Conservation (phyloP, 495 filamentous ascomycete species). For the Tuber magnatum region DNA sequence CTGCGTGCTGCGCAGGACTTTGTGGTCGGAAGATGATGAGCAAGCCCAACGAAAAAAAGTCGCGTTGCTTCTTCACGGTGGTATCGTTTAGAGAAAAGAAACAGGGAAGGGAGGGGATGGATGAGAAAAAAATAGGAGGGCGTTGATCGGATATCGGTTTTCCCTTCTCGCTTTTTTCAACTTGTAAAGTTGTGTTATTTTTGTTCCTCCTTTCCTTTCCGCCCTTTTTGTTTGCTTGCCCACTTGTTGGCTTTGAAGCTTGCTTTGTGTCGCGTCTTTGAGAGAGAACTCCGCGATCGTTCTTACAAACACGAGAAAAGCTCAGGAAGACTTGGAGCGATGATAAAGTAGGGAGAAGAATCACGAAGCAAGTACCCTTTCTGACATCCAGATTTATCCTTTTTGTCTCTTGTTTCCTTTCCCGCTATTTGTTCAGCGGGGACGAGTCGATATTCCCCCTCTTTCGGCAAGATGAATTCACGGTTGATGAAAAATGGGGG, state of each 20-base stretch:
- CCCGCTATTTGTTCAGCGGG: slow-evolving; percentile 33
- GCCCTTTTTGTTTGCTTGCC: slow-evolving; percentile 12
- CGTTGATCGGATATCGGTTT: slow-evolving; percentile 35
- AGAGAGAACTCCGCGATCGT: slow-evolving; percentile 29
- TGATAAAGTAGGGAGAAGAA: slow-evolving; percentile 34
- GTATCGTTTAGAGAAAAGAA: slow-evolving; percentile 32
- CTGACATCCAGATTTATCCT: slow-evolving; percentile 36
- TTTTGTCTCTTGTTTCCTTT: slow-evolving; percentile 17
- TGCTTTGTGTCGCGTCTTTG: slow-evolving; percentile 34
- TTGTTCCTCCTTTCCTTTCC: slow-evolving; percentile 22
- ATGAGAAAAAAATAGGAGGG: slow-evolving; percentile 31
- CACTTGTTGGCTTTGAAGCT: background rate
- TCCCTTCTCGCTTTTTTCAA: slow-evolving; percentile 29
- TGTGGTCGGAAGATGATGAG: slow-evolving; percentile 33
- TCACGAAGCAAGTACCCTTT: slow-evolving; percentile 36
- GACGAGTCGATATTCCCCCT: slow-evolving; percentile 33
- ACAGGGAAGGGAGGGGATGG: slow-evolving; percentile 20
- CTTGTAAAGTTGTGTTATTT: slow-evolving; percentile 28
- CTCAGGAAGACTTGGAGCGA: slow-evolving; percentile 20
- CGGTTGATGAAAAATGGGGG: slow-evolving; percentile 2
- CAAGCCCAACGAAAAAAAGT: slow-evolving; percentile 29
- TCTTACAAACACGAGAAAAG: slow-evolving; percentile 39
- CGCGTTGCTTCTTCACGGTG: slow-evolving; percentile 20
- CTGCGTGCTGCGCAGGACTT: slow-evolving; percentile 30
- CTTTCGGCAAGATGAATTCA: slow-evolving; percentile 1